phyloP scores from a whole-genome alignment of 176 grass and related monocot species.

The Zoysia pacifica region DNA sequence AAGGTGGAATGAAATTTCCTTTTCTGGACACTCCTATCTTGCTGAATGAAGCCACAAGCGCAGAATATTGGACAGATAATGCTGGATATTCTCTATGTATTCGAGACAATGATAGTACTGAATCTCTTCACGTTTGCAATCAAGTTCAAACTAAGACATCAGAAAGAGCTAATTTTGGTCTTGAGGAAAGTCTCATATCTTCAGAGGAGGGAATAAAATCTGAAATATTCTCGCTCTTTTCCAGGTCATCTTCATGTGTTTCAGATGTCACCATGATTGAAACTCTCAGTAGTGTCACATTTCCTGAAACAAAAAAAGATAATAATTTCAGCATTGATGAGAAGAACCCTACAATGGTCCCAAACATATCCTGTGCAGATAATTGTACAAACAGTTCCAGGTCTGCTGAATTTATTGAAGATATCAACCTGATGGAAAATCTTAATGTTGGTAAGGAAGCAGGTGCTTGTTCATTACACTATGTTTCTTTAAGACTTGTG shows the following conservation, averaged over 20 bases:
- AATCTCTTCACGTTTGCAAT: constrained; percentile 3
- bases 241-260: constrained; percentile 52
- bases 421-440: too few relatives aligned
- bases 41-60: background rate
- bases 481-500: background rate
- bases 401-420: too few relatives aligned
- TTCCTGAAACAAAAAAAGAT: constrained; percentile 3
- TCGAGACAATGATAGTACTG: background rate
- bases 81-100: constrained; percentile 10
- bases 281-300: background rate
- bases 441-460: background rate
- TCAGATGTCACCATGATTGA: constrained; percentile 35
- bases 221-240: constrained; percentile 42
- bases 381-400: background rate
- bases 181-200: constrained; percentile 32
- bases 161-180: background rate
- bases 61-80: constrained; percentile 4
- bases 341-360: background rate
- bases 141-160: constrained; percentile 5
- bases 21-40: constrained; percentile 19
- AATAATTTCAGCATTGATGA: constrained; percentile 14
- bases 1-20: constrained; percentile 23
- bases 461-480: background rate
- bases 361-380: background rate
- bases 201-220: constrained; percentile 29